Evolutionary conservation across 1,139 yeast genomes (phyloP), one percentile per base, ranked within the genome.

Genomic region (Blastobotrys niveus): DNA sequence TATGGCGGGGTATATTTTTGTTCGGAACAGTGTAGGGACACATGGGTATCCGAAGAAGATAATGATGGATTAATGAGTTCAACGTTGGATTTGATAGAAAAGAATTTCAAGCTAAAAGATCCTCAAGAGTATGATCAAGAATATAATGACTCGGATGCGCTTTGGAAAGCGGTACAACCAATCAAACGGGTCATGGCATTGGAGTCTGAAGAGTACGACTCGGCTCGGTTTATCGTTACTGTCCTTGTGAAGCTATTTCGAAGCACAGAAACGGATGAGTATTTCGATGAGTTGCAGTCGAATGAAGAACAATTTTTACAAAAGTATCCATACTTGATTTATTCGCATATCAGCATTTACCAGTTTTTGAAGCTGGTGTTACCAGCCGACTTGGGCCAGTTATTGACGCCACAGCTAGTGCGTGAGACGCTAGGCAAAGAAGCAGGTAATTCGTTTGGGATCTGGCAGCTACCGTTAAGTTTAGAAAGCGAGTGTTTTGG

Each of bases 371-470:
- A 62, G 45, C 54, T 72, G 2, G 59, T 72, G 7, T 60, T 74
- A n/a, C 74, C 77, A 0, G 27, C 33, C 0, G 55, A 56, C 18
- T 58, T 77, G 26, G 70, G 66, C 39, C 58, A 61, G 1, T 56
- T 61, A n/a, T 62, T 80, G 14, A 67, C 73, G 1, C 62, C 74
- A 1, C 59, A 60, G 3, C 52, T 53, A 2, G 63, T 81, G 19
- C 66, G 86, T 40, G 62, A 66, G 7, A 70, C 77, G 3, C 66
- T 79, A 38, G 88, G 88, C 1, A 67, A 73, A 32, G 83, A 80
- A 50, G 73, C 80, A 30, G 82, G 84, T n/a, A 82, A 82, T 57
- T 82, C 88, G 0, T 82, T 82, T 63, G 88, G 88, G 0, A 77
- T 80, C 17, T 80, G 89, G 86, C 79, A 82, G 37, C 58, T 38